Conservation (phyloP, 2,329 filamentous ascomycete genomes). For the Simplicillium aogashimaense region DNA sequence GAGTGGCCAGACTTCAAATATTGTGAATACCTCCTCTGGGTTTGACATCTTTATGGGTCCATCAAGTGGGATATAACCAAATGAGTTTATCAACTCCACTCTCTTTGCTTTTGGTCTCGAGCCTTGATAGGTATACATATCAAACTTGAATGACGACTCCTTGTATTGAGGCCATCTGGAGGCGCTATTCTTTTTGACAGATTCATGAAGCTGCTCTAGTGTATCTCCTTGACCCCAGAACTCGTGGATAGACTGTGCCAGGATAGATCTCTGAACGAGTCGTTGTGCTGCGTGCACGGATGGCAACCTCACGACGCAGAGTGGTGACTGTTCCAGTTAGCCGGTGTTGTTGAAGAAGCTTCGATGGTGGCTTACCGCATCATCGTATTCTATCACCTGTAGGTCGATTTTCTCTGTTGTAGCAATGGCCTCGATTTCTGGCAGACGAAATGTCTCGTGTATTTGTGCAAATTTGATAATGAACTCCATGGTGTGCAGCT, state of each 20-base stretch:
- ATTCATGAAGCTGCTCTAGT: slow-evolving; percentile 58
- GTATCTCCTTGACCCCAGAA: slow-evolving; percentile 70
- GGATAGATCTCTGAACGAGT: slow-evolving; percentile 67
- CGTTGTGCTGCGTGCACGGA: slow-evolving; percentile 53
- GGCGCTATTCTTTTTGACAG: slow-evolving; percentile 46
- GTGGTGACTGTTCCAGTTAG: slow-evolving; percentile 57
- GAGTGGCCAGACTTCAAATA: slow-evolving; percentile 73
- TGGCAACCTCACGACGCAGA: slow-evolving; percentile 65
- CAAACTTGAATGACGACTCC: slow-evolving; percentile 67
- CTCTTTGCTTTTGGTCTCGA: slow-evolving; percentile 56
- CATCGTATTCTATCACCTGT: slow-evolving; percentile 64
- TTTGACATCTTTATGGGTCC: slow-evolving; percentile 70
- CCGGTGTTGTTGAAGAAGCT: neutral
- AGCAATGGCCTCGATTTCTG: slow-evolving; percentile 77
- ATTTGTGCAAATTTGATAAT: slow-evolving; percentile 82
- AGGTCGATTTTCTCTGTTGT: slow-evolving; percentile 56
- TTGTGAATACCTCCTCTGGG: slow-evolving; percentile 63
- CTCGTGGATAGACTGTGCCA: slow-evolving; percentile 77
- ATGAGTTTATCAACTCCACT: slow-evolving; percentile 69
- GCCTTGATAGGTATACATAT: slow-evolving; percentile 71
- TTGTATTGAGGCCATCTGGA: slow-evolving; percentile 57
- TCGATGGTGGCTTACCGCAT: slow-evolving; percentile 47
- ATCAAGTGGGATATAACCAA: slow-evolving; percentile 66
- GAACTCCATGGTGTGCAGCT: slow-evolving; percentile 51
- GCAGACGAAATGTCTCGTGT: slow-evolving; percentile 81